phyloP scores from a whole-genome alignment of 768 basidiomycete species.

The Boletus rufocinnamomeus region DNA sequence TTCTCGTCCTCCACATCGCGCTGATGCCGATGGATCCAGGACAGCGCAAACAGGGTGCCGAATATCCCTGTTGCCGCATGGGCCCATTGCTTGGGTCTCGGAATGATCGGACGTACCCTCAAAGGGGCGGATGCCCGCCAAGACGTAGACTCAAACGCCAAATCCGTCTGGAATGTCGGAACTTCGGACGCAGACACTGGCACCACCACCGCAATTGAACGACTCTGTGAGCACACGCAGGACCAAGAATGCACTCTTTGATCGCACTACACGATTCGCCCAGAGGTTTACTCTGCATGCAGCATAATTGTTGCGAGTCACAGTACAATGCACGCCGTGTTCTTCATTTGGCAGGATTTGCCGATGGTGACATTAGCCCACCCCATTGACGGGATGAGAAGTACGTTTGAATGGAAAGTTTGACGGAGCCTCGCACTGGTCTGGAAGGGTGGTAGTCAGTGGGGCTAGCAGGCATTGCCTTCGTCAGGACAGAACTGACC shows the following conservation, averaged over 20 bases:
- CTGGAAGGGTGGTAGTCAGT: not conserved
- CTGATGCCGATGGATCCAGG: conserved; percentile 58
- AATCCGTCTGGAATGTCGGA: conserved; percentile 65
- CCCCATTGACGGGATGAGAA: too few species aligned
- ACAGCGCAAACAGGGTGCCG: conserved; percentile 67
- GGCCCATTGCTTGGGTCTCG: not conserved
- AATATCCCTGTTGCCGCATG: conserved; percentile 59
- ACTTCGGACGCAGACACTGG: conserved; percentile 59
- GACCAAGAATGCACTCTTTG: conserved; percentile 47
- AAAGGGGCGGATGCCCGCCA: conserved; percentile 61
- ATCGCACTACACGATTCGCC: conserved; percentile 62
- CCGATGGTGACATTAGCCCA: conserved; percentile 29
- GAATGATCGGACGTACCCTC: conserved; percentile 50
- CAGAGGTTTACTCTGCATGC: conserved; percentile 57
- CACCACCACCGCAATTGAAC: conserved; percentile 67
- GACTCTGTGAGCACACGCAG: conserved; percentile 28
- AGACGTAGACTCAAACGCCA: conserved; percentile 65
- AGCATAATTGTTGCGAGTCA: conserved; percentile 58
- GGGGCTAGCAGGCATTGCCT: too few species aligned
- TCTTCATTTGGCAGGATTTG: conserved; percentile 67
- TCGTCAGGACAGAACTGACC: too few species aligned
- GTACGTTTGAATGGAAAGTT: not conserved
- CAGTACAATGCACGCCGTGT: conserved; percentile 82
- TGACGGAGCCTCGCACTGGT: not conserved
- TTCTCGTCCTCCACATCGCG: conserved; percentile 79